Base-by-base conservation (phyloP, 768 basidiomycete genomes). In the Tulasnella sp. region DNA sequence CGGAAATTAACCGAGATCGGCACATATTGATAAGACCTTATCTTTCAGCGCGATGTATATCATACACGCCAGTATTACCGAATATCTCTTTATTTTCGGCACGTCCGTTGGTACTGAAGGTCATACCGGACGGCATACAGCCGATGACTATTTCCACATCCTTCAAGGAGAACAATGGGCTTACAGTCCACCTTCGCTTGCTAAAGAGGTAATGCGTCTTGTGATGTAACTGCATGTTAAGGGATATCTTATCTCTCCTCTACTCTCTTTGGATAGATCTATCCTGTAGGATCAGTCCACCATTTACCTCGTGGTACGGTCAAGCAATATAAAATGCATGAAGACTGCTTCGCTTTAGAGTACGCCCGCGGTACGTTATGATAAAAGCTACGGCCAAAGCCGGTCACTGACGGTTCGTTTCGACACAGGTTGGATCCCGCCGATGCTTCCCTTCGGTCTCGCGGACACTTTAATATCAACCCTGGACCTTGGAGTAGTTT, bases 61-160 rank as follows among this genome's bases (percentile, higher is more conserved):
- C 72, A 89, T 98, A 64, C 96, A 98, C 67, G 91, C 94, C 17
- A 86, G 83, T 72, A 84, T 99, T 66, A 97, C 94, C 9, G 96
- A 99, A 74, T 99, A 94, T 73, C 80, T 91, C 65, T 91, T 92
- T 69, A 85, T 97, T 65, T 96, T 96, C 63, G 93, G 96, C 3
- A 94, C 93, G 0, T 92, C 96, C 0, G 77, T 97, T 8, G 96
- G 96, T 9, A 98, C 94, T 1, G 96, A 99, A 73, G 96, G 96
- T 1, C 96, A 98, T 68, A 80, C 84, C 15, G 96, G 96, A 7
- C 65, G 94, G 57, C 94, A 97, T 70, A 89, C 90, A 1, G 92
- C 93, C 1, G 96, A 99, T 68, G 96, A 99, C 70, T 98, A 97
- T 71, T 99, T 98, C 76, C 82, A 96, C 68, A 97, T 99, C 67